Evolutionary conservation across 768 basidiomycete genomes (phyloP).

Genomic region (Galerina sulciceps): DNA sequence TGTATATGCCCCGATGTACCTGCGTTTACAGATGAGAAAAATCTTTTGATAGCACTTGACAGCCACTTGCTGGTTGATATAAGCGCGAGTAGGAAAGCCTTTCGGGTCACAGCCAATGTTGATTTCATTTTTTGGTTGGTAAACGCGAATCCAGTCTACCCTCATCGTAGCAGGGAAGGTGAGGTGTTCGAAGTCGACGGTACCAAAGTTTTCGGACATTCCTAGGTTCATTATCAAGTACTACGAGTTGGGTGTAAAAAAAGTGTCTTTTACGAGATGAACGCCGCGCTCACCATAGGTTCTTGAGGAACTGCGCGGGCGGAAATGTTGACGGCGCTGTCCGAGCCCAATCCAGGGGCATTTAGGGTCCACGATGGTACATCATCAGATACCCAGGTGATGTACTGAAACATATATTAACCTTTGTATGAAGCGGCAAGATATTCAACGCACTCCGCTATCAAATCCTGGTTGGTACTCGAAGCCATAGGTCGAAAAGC

Average conservation of each 20-base stretch:
- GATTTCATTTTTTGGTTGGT: conserved; percentile 69
- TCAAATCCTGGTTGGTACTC: conserved; percentile 70
- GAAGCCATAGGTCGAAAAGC: conserved; percentile 77
- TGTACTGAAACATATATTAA: conserved; percentile 52
- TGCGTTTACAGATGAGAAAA: conserved; percentile 19
- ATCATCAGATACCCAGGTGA: conserved; percentile 74
- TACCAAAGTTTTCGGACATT: conserved; percentile 77
- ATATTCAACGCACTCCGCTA: conserved; percentile 11
- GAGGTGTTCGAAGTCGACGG: conserved; percentile 72
- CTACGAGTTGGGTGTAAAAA: conserved; percentile 35
- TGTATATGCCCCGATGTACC: conserved; percentile 72
- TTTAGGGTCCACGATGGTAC: conserved; percentile 73
- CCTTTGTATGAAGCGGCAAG: not conserved
- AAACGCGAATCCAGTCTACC: conserved; percentile 90
- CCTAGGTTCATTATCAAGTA: conserved; percentile 88
- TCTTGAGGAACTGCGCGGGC: conserved; percentile 79
- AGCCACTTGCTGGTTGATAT: conserved; percentile 68
- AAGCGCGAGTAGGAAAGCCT: conserved; percentile 78
- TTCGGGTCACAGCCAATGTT: conserved; percentile 88
- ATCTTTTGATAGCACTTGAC: not conserved
- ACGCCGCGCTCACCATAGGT: conserved; percentile 63
- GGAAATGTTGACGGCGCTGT: conserved; percentile 59
- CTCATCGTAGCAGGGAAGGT: conserved; percentile 76
- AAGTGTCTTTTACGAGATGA: not conserved
- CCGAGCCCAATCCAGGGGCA: conserved; percentile 62